Percentiles rank a stretch among this genome's conserved stretches.
phyloP scores from a whole-genome alignment of 1,284 basidiomycete species.

The Apiotrichum domesticum region DNA sequence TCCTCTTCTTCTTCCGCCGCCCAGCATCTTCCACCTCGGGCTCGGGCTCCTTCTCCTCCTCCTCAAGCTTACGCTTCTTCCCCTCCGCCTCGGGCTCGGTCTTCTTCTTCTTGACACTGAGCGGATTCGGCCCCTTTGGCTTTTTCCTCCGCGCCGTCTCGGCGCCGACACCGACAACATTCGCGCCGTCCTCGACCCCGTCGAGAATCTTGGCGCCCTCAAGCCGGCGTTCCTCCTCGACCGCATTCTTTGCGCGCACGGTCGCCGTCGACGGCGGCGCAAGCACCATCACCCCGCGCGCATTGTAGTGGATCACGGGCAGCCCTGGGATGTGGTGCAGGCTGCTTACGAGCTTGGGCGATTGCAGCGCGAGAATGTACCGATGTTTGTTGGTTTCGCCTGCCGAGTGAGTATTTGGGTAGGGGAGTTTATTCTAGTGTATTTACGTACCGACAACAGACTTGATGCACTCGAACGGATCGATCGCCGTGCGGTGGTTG shows the following conservation, averaged over 20 bases:
- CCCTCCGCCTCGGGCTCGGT: not conserved
- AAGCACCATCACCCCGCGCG: constrained; percentile 79
- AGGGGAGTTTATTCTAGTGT: not conserved
- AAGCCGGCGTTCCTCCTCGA: constrained; percentile 47
- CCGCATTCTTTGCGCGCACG: constrained; percentile 59
- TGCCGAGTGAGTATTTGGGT: constrained; percentile 33
- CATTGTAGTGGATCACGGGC: constrained; percentile 78
- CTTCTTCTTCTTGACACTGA: constrained; percentile 86
- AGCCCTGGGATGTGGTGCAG: constrained; percentile 69
- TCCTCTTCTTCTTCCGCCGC: constrained; percentile 34
- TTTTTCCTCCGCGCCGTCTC: constrained; percentile 53
- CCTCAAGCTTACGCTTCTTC: constrained; percentile 7
- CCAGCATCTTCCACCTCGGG: constrained; percentile 18
- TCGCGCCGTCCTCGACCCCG: constrained; percentile 35
- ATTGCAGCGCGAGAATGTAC: constrained; percentile 78
- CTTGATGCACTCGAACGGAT: constrained; percentile 73
- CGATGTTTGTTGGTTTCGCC: constrained; percentile 84
- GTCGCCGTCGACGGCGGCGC: constrained; percentile 78
- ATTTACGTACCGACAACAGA: constrained; percentile 67
- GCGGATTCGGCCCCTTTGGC: constrained; percentile 83
- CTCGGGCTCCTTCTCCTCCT: constrained; percentile 8
- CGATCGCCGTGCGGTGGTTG: constrained; percentile 78
- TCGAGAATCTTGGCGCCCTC: constrained; percentile 33
- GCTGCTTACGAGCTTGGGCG: constrained; percentile 58
- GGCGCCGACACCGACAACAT: constrained; percentile 54